Evolutionary conservation across 2,329 filamentous ascomycete genomes (phyloP), one percentile per base, ranked within the genome.

Genomic region (Helotiales sp.): DNA sequence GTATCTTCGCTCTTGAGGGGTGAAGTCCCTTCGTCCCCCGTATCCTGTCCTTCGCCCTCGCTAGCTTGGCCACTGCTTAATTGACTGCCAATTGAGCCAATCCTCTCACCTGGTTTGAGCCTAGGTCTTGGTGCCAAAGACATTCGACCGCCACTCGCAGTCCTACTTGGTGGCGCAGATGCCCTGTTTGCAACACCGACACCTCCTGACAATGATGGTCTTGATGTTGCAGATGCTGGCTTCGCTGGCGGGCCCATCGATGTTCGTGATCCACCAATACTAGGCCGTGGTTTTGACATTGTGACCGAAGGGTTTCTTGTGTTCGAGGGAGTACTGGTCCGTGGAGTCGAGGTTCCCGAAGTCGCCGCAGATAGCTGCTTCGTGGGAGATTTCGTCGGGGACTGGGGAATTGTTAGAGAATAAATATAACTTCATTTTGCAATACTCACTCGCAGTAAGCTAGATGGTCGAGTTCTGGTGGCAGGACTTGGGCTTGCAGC

Each of bases 341-440:
- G 79, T 38, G 88, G 87, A 1, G 79, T 82, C 1, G 80, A 76
- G 5, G 80, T 72, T 64, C 82, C 86, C 1, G 86, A 82, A 6
- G 76, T 70, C 3, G 75, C 74, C 1, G 85, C 78, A 17, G 75
- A 75, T 34, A 89, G 72, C 66, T 90, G 88, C 70, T 95, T 95
- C 2, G 88, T 90, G 1, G 90, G 90, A 1, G 89, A 93, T 68
- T 90, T 93, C 0, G 84, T 87, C 2, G 90, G 89, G 58, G 88
- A 91, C 86, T 92, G 69, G 38, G 10, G 2, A 34, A 25, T 29
- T 5, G 42, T 53, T 30, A 52, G 25, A 54, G 1, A 13, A 36
- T 13, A 27, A 29, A n/a, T 10, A 24, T 15, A 3, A 19, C 17
- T 5, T 12, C 5, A 13, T 10, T 15, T 19, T 7, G 12, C 7